These are phyloP conservation scores for Pichia sp. DNA, from an alignment of 1,139 yeast species.

Conservation along the genomic window DNA sequence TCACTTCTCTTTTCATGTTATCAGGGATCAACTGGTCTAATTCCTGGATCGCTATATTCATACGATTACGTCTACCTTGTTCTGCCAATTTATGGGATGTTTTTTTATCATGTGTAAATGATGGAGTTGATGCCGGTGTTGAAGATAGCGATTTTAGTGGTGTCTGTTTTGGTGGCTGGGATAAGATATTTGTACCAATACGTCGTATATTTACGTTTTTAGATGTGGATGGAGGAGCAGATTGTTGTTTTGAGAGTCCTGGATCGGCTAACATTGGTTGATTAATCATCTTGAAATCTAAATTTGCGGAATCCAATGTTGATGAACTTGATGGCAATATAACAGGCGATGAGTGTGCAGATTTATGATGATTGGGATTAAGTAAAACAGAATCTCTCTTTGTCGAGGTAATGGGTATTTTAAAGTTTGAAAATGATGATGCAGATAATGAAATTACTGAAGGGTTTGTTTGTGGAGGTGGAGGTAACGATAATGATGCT, in stretches of 20 bases:
- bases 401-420: background rate
- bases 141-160: background rate
- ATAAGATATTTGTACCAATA: background rate
- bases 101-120: constrained; percentile 40
- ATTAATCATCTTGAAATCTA: constrained; percentile 2
- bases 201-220: background rate
- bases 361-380: constrained; percentile 34
- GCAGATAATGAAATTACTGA: background rate
- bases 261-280: background rate
- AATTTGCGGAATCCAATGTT: background rate
- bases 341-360: constrained; percentile 34
- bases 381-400: constrained; percentile 24
- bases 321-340: constrained; percentile 26
- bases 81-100: constrained; percentile 91
- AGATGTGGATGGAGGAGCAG: background rate
- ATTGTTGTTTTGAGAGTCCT: background rate
- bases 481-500: constrained; percentile 20
- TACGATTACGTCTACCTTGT: constrained; percentile 89
- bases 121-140: background rate
- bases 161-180: background rate
- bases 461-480: constrained; percentile 16
- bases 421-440: background rate
- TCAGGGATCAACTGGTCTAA: constrained; percentile 65
- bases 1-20: constrained; percentile 47
- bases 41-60: constrained; percentile 80